These are phyloP conservation scores for Coprinopsis marcescibilis DNA, from an alignment of 768 basidiomycete genomes.

Conservation along the genomic window DNA sequence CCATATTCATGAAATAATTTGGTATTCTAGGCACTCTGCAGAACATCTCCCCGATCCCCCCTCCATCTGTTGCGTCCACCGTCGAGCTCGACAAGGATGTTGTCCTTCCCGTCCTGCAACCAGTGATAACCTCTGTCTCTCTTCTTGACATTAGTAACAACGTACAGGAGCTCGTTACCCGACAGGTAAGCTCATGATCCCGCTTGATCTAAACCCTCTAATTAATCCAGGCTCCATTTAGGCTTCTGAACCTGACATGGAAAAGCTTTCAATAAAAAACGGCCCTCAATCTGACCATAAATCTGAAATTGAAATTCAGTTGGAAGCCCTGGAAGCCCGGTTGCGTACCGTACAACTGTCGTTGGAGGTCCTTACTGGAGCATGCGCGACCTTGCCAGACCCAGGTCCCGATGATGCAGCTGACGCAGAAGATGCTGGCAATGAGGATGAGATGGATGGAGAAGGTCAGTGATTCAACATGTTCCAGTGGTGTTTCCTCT, in stretches of 20 bases:
- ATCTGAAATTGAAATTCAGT: slow-evolving; percentile 57
- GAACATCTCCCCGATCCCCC: slow-evolving; percentile 72
- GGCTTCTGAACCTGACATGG: slow-evolving; percentile 46
- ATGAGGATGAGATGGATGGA: slow-evolving; percentile 25
- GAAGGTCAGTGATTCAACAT: neutral
- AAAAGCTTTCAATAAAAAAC: slow-evolving; percentile 56
- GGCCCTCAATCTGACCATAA: slow-evolving; percentile 75
- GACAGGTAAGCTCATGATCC: slow-evolving; percentile 45
- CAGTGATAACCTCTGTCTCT: slow-evolving; percentile 56
- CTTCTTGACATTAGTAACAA: slow-evolving; percentile 42
- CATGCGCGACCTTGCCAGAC: slow-evolving; percentile 85
- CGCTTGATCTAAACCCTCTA: slow-evolving; percentile 6
- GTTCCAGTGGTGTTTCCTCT: neutral
- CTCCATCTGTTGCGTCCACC: slow-evolving; percentile 54
- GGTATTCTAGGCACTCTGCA: slow-evolving; percentile 58
- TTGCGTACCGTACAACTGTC: slow-evolving; percentile 74
- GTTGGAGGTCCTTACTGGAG: slow-evolving; percentile 83
- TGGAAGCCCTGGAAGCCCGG: slow-evolving; percentile 66
- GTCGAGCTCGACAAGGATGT: slow-evolving; percentile 70
- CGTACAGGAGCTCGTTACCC: slow-evolving; percentile 47
- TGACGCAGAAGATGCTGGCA: slow-evolving; percentile 33
- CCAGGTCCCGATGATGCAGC: slow-evolving; percentile 28
- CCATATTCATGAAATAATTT: neutral
- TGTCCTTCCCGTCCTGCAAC: slow-evolving; percentile 63
- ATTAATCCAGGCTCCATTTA: slow-evolving; percentile 17